These are phyloP conservation scores for Articulospora tetracladia DNA, from an alignment of 495 filamentous ascomycete genomes.

Conservation along the genomic window DNA sequence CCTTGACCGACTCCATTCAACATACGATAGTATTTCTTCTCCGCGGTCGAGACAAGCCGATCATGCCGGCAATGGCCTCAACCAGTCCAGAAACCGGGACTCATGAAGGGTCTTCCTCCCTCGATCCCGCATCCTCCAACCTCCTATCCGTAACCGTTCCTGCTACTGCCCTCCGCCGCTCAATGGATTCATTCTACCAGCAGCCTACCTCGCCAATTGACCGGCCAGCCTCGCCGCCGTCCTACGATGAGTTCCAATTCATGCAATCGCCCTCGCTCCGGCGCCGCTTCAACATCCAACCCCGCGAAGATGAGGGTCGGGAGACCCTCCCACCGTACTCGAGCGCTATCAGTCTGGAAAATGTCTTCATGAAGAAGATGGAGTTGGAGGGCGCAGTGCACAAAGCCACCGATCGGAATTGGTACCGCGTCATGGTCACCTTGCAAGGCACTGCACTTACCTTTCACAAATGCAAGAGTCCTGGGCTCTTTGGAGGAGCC, in stretches of 20 bases:
- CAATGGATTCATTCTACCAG: slow-evolving; percentile 16
- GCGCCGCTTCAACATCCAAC: slow-evolving; percentile 32
- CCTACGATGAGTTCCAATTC: slow-evolving; percentile 24
- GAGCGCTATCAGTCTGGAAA: slow-evolving; percentile 48
- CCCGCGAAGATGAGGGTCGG: slow-evolving; percentile 36
- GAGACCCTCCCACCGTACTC: slow-evolving; percentile 51
- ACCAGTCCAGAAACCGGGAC: neutral
- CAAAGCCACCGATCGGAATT: slow-evolving; percentile 45
- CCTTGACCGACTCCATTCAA: neutral
- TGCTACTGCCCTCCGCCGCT: slow-evolving; percentile 4
- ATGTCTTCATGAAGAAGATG: slow-evolving; percentile 50
- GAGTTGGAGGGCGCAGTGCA: slow-evolving; percentile 56
- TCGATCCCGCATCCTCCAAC: neutral
- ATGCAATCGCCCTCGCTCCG: slow-evolving; percentile 21
- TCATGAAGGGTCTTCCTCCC: no score
- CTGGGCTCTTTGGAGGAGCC: slow-evolving; percentile 33
- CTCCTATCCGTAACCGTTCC: neutral
- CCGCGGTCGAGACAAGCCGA: neutral
- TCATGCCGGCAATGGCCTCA: neutral
- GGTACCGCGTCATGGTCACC: slow-evolving; percentile 53
- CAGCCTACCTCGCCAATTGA: slow-evolving; percentile 2
- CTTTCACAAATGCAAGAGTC: slow-evolving; percentile 49
- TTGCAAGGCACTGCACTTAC: slow-evolving; percentile 57
- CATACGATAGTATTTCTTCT: neutral
- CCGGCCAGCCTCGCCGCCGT: slow-evolving; percentile 6